Base-by-base conservation (phyloP, 192 early-diverging fungal genomes). In the Podila epicladia region DNA sequence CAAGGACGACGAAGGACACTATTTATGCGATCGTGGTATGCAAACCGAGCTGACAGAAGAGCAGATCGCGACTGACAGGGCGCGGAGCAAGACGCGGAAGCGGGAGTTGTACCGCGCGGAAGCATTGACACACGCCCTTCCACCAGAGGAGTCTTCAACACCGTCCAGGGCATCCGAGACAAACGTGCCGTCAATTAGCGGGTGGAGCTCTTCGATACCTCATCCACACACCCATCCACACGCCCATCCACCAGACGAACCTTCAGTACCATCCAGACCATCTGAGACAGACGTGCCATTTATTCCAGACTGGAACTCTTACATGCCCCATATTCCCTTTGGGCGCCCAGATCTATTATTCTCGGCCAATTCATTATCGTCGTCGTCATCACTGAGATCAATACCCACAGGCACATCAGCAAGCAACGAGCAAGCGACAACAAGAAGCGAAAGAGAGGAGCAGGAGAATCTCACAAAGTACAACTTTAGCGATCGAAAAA, bases 401-500 rank as follows among this genome's bases (percentile, higher is more conserved):
- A 22, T 22, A 12, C 35, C n/a, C 6, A 19, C 50, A 12, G 9
- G 19, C 28, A 38, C 9, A 15, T 7, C 28, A 24, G 11, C 65
- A 31, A 55, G 0, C 19, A 28, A 35, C 19, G 26, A 28, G 38
- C 33, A 17, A 15, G 4, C 38, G n/a, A 6, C 64, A 20, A 8
- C 24, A 51, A 22, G 26, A n/a, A 53, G 1, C 9, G 32, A 33
- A 20, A 29, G 24, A 32, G 4, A 35, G 9, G 28, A 9, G 31
- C 51, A 37, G 11, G 55, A 71, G 5, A 69, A 61, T 29, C 31
- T 65, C 17, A 45, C 59, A 19, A 51, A 45, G 13, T 67, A 77
- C 58, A 62, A 77, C 41, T 77, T 71, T 38, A 77, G 75, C 38
- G 75, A 77, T 31, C 57, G 69, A 11, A 77, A 77, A 20, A 66